Evolutionary conservation across 192 early-diverging fungal species (phyloP).

Genomic region (Coemansia sp.): DNA sequence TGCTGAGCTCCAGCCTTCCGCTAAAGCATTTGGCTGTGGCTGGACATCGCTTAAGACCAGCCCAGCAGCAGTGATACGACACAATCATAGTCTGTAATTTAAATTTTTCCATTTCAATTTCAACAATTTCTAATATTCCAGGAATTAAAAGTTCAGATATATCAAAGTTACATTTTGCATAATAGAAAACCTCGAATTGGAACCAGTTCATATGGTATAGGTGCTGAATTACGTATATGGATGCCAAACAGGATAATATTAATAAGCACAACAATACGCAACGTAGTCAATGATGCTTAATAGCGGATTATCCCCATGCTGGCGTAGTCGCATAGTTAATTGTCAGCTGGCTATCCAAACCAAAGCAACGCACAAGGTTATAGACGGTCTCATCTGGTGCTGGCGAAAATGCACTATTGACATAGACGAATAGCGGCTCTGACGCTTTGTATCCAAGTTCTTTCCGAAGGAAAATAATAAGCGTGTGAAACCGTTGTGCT

Average conservation of each 20-base stretch:
- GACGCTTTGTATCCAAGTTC: slow-evolving; percentile 74
- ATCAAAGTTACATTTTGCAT: background rate
- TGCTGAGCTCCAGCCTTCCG: slow-evolving; percentile 20
- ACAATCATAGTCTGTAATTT: background rate
- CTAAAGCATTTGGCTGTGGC: slow-evolving; percentile 12
- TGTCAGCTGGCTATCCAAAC: slow-evolving; percentile 75
- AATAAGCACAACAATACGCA: background rate
- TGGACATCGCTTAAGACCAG: background rate
- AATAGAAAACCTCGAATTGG: background rate
- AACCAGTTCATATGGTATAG: background rate
- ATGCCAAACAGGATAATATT: background rate
- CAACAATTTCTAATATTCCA: too few species aligned
- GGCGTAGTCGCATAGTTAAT: slow-evolving; percentile 91
- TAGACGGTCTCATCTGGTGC: slow-evolving; percentile 87
- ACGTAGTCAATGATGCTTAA: background rate
- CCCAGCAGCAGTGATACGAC: background rate
- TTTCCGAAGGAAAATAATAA: slow-evolving; percentile 81
- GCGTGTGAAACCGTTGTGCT: slow-evolving; percentile 78
- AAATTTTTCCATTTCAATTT: background rate
- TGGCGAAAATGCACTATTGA: slow-evolving; percentile 93
- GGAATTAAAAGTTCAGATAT: background rate
- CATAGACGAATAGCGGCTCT: slow-evolving; percentile 87
- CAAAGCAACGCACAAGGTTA: slow-evolving; percentile 83
- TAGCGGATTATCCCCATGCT: slow-evolving; percentile 75
- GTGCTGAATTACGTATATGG: background rate